Conservation (phyloP, 306 rosid species). For the Lagenaria siceraria region DNA sequence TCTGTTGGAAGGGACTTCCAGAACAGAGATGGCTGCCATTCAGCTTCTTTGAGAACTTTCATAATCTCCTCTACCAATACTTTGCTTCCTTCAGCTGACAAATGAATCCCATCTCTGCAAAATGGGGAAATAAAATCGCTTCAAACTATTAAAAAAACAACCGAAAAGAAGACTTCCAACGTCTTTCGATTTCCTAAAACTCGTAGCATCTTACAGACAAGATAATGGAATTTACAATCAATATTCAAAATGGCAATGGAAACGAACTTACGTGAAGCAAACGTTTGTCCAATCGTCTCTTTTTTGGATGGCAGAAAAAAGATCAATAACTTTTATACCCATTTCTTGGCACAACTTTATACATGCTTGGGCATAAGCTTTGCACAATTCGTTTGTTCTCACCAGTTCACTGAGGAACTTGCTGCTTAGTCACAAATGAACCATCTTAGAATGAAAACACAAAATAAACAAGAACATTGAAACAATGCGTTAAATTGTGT, state of each 20-base stretch:
- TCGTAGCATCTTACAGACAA: neutral
- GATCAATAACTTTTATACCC: slow-evolving; percentile 62
- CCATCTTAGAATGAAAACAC: slow-evolving; percentile 4
- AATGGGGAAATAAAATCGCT: neutral
- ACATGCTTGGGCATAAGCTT: slow-evolving; percentile 74
- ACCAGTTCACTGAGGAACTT: slow-evolving; percentile 47
- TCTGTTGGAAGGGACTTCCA: slow-evolving; percentile 79
- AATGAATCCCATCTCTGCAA: slow-evolving; percentile 84
- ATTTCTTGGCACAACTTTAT: slow-evolving; percentile 59
- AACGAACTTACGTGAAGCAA: slow-evolving; percentile 67
- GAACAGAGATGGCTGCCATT: slow-evolving; percentile 81
- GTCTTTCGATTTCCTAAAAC: neutral
- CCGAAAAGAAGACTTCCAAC: neutral
- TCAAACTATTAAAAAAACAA: neutral
- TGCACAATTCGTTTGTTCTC: slow-evolving; percentile 80
- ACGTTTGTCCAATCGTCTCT: slow-evolving; percentile 50
- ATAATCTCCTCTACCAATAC: slow-evolving; percentile 70
- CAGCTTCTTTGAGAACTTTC: slow-evolving; percentile 59
- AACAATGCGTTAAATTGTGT: neutral
- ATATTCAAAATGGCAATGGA: neutral
- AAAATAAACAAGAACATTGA: neutral
- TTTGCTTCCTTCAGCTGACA: slow-evolving; percentile 85
- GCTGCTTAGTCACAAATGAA: slow-evolving; percentile 20
- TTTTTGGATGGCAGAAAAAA: slow-evolving; percentile 57
- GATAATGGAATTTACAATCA: neutral